Conservation (phyloP, 768 basidiomycete genomes). For the Gloeophyllum trabeum region DNA sequence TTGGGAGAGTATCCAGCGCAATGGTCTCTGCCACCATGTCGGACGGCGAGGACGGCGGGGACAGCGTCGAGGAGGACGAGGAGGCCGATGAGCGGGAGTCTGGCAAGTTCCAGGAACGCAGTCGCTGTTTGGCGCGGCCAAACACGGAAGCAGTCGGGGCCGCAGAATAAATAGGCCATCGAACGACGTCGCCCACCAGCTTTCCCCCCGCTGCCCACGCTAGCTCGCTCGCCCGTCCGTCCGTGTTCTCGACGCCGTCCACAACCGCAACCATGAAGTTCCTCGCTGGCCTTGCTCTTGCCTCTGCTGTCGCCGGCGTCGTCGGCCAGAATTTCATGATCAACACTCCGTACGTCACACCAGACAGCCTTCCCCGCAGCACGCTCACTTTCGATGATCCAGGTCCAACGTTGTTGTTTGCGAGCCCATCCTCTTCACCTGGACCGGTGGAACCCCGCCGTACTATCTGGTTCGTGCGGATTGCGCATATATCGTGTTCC, state of each 20-base stretch:
- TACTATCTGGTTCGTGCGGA: conserved; percentile 6
- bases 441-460: conserved; percentile 48
- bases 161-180: no score
- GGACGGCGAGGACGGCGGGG: no score
- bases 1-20: no score
- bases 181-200: conserved; percentile 10
- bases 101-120: no score
- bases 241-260: conserved; percentile 9
- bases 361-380: neutral
- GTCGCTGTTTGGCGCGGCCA: no score
- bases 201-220: conserved; percentile 10
- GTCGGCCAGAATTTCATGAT: conserved; percentile 37
- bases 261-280: conserved; percentile 25
- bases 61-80: no score
- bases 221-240: conserved; percentile 18
- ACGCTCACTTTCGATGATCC: conserved; percentile 2
- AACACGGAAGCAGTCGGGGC: no score
- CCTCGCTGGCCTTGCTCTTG: conserved; percentile 24
- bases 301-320: conserved; percentile 28
- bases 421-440: conserved; percentile 41
- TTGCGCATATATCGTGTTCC: no score
- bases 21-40: no score
- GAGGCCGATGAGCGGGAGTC: no score
- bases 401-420: conserved; percentile 44
- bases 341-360: conserved; percentile 65